phyloP scores from a whole-genome alignment of 805 yeast genomes.

The Candida insectalens region DNA sequence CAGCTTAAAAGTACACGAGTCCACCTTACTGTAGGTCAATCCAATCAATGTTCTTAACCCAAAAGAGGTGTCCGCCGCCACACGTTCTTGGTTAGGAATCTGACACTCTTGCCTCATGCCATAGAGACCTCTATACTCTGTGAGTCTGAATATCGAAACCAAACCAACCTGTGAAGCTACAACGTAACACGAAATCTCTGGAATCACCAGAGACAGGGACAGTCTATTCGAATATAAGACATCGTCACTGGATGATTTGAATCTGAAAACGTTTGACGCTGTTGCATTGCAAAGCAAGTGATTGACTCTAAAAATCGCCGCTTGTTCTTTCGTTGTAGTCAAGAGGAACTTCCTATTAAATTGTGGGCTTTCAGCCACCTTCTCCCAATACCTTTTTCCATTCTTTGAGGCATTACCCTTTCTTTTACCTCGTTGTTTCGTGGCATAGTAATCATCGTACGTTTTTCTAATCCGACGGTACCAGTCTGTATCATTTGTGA shows the following conservation, averaged over 20 bases:
- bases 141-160: conserved; percentile 32
- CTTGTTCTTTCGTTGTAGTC: conserved; percentile 33
- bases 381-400: conserved; percentile 22
- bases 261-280: conserved; percentile 30
- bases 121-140: conserved; percentile 30
- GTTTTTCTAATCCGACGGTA: conserved; percentile 19
- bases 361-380: conserved; percentile 9
- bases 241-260: conserved; percentile 27
- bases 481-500: conserved; percentile 18
- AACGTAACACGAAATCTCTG: conserved; percentile 30
- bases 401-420: conserved; percentile 18
- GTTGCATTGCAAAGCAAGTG: conserved; percentile 39
- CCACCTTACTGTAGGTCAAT: conserved; percentile 9
- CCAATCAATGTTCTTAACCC: conserved; percentile 1
- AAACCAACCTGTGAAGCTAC: conserved; percentile 35
- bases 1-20: conserved; percentile 8
- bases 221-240: conserved; percentile 18
- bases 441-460: conserved; percentile 20
- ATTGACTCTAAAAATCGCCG: conserved; percentile 36
- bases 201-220: conserved; percentile 24
- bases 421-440: conserved; percentile 11
- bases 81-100: conserved; percentile 19
- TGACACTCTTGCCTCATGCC: conserved; percentile 35
- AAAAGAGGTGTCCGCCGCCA: neutral
- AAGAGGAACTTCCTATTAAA: conserved; percentile 25